phyloP scores from a whole-genome alignment of 768 basidiomycete species.

The Amanita molliuscula region DNA sequence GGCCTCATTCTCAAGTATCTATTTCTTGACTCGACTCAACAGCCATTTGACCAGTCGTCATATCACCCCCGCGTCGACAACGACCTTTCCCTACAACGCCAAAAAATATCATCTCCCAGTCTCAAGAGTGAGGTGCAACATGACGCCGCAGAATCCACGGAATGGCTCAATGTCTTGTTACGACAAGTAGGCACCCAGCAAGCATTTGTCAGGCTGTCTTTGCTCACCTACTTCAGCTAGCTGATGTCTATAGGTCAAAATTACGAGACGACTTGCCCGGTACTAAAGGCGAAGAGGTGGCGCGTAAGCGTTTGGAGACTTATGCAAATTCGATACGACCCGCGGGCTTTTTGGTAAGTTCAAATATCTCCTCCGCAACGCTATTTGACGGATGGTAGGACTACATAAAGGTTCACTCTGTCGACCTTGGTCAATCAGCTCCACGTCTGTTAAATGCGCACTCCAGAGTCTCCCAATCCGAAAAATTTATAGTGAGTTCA shows the following conservation, averaged over 20 bases:
- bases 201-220: background rate
- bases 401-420: constrained; percentile 74
- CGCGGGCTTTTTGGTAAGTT: constrained; percentile 51
- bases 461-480: constrained; percentile 18
- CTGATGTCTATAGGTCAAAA: constrained; percentile 68
- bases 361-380: constrained; percentile 1
- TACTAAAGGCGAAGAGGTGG: constrained; percentile 73
- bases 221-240: constrained; percentile 32
- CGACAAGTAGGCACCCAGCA: constrained; percentile 49
- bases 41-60: constrained; percentile 41
- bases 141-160: constrained; percentile 54
- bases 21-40: constrained; percentile 74
- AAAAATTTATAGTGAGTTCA: constrained; percentile 11
- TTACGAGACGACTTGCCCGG: constrained; percentile 62
- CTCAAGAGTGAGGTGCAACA: constrained; percentile 16
- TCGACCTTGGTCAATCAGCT: constrained; percentile 74
- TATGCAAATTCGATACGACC: constrained; percentile 76
- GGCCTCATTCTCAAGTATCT: constrained; percentile 86
- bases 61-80: constrained; percentile 52
- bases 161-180: constrained; percentile 86
- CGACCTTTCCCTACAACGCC: constrained; percentile 31
- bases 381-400: constrained; percentile 38
- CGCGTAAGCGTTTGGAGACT: constrained; percentile 66
- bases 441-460: constrained; percentile 70
- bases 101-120: constrained; percentile 16